Percentiles rank a stretch among this genome's conserved stretches.
Evolutionary conservation across 1,284 basidiomycete genomes (phyloP).

Genomic region (Ganoderma meredithae): DNA sequence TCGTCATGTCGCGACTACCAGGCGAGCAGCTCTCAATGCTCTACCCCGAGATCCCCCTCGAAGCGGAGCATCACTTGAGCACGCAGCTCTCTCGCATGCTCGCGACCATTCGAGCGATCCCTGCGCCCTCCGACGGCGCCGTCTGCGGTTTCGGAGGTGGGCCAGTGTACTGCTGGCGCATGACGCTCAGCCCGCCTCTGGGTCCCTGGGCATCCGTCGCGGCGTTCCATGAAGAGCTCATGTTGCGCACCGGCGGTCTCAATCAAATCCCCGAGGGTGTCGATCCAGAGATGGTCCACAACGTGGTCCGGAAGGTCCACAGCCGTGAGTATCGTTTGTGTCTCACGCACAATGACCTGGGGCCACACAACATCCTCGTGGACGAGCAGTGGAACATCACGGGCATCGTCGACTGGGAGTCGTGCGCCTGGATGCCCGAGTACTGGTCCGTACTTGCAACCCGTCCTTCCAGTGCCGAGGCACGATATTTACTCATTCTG

Average conservation of each 20-base stretch:
- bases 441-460: conserved; percentile 31
- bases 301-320: neutral
- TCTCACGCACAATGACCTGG: conserved; percentile 36
- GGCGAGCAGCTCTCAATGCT: neutral
- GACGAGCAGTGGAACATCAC: conserved; percentile 31
- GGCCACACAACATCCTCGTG: conserved; percentile 34
- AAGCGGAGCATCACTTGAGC: conserved; percentile 17
- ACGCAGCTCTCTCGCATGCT: conserved; percentile 18
- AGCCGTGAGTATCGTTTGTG: conserved; percentile 16
- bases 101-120: conserved; percentile 20
- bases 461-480: neutral
- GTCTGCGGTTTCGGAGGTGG: conserved; percentile 24
- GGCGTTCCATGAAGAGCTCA: conserved; percentile 12
- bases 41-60: conserved; percentile 8
- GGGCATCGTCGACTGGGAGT: conserved; percentile 39
- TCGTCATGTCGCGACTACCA: neutral
- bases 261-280: neutral
- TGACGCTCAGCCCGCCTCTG: conserved; percentile 5
- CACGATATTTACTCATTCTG: too few species aligned
- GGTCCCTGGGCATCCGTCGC: conserved; percentile 18
- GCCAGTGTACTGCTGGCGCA: conserved; percentile 12
- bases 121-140: conserved; percentile 12
- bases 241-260: conserved; percentile 1
- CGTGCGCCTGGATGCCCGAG: conserved; percentile 37
- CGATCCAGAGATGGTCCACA: neutral